Percentiles rank a stretch among this genome's conserved stretches.
These are phyloP conservation scores for Pseudocercospora musae DNA, from an alignment of 2,329 filamentous ascomycete species.

Conservation along the genomic window DNA sequence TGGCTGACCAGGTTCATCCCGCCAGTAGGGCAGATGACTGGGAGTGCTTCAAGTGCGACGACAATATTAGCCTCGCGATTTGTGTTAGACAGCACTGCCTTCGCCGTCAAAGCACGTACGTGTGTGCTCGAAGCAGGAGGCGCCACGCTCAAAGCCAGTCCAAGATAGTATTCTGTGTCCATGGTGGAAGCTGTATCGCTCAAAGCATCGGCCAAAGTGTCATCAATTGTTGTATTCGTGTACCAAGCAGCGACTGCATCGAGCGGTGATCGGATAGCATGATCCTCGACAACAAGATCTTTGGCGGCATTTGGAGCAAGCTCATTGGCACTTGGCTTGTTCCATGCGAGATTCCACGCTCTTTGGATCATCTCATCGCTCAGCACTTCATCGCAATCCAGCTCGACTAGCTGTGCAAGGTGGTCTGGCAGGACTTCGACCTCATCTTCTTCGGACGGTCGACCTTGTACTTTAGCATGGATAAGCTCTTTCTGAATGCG, in stretches of 20 bases:
- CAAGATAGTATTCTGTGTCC: slow-evolving; percentile 52
- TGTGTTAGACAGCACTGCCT: slow-evolving; percentile 56
- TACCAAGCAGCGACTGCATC: slow-evolving; percentile 92
- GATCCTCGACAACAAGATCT: slow-evolving; percentile 80
- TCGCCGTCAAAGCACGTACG: slow-evolving; percentile 56
- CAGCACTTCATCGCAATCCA: slow-evolving; percentile 79
- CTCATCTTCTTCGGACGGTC: slow-evolving; percentile 41
- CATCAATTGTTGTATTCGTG: slow-evolving; percentile 70
- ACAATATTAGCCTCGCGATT: slow-evolving; percentile 52
- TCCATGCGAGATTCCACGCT: slow-evolving; percentile 87
- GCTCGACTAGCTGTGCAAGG: slow-evolving; percentile 69
- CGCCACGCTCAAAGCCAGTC: slow-evolving; percentile 67
- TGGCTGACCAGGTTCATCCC: slow-evolving; percentile 50
- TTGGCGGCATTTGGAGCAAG: slow-evolving; percentile 67
- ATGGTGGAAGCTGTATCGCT: slow-evolving; percentile 46
- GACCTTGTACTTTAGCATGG: slow-evolving; percentile 26
- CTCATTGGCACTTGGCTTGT: slow-evolving; percentile 68
- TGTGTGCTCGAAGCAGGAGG: slow-evolving; percentile 74
- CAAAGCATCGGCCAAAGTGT: slow-evolving; percentile 58
- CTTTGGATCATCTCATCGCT: slow-evolving; percentile 74
- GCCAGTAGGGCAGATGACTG: slow-evolving; percentile 31
- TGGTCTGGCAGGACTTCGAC: slow-evolving; percentile 72
- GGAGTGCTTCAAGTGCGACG: slow-evolving; percentile 53
- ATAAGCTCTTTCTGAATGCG: slow-evolving; percentile 51
- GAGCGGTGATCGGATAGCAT: slow-evolving; percentile 77